Conservation (phyloP, 2,329 filamentous ascomycete genomes). For the Ophiostoma sp. region DNA sequence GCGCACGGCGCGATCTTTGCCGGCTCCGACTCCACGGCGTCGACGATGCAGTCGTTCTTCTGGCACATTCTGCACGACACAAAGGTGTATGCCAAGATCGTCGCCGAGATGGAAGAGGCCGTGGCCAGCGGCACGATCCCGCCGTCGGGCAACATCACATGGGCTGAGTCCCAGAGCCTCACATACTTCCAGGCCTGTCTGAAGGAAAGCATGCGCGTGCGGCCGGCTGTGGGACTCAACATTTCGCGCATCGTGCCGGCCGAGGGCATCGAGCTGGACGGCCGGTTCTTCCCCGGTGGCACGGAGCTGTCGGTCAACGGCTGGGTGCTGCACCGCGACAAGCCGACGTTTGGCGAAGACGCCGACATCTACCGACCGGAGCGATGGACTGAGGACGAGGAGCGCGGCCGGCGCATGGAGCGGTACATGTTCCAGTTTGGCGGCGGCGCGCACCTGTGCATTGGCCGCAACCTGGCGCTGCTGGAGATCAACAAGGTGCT, state of each 20-base stretch:
- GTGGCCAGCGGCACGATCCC: constrained; percentile 35
- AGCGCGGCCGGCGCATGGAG: constrained; percentile 44
- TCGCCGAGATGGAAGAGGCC: constrained; percentile 42
- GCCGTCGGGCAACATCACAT: constrained; percentile 41
- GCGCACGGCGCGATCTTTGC: constrained; percentile 54
- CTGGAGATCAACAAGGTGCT: constrained; percentile 56
- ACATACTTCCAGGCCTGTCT: constrained; percentile 53
- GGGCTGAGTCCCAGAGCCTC: constrained; percentile 44
- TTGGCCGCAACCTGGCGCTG: constrained; percentile 50
- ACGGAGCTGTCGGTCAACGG: constrained; percentile 50
- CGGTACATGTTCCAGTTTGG: constrained; percentile 55
- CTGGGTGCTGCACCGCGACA: constrained; percentile 49
- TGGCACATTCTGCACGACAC: constrained; percentile 44
- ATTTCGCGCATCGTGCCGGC: constrained; percentile 48
- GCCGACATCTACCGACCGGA: constrained; percentile 50
- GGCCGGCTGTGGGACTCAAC: constrained; percentile 51
- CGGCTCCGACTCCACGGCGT: constrained; percentile 56
- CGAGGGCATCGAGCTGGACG: constrained; percentile 48
- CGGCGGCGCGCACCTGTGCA: constrained; percentile 50
- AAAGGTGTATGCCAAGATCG: constrained; percentile 38
- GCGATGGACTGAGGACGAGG: constrained; percentile 48
- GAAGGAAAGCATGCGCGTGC: constrained; percentile 51
- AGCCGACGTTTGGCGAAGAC: constrained; percentile 45
- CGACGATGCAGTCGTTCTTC: constrained; percentile 54
- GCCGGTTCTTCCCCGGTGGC: constrained; percentile 46